Percentiles rank a stretch among this genome's conserved stretches.
Conservation (phyloP, 2,329 filamentous ascomycete genomes). For the Cyanodermella asteris region DNA sequence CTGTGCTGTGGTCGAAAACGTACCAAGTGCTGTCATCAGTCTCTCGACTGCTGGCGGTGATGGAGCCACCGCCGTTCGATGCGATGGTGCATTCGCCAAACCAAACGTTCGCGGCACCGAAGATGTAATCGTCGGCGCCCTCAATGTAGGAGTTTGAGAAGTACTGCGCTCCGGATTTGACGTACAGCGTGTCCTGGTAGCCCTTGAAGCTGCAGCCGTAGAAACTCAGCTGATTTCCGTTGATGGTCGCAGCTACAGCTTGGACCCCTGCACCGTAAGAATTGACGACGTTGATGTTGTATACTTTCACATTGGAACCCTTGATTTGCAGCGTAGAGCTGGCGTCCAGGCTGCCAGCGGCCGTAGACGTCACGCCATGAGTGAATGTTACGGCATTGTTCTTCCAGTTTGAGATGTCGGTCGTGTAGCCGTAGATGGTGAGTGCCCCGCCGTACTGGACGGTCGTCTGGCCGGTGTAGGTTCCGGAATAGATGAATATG, state of each 20-base stretch:
- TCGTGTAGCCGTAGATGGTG: slow-evolving; percentile 15
- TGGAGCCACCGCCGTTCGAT: slow-evolving; percentile 13
- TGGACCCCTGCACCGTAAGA: slow-evolving; percentile 15
- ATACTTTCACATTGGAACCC: slow-evolving; percentile 13
- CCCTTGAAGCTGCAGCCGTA: slow-evolving; percentile 15
- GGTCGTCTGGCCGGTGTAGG: slow-evolving; percentile 14
- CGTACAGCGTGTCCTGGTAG: slow-evolving; percentile 17
- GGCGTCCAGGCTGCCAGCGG: slow-evolving; percentile 12
- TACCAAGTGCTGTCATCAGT: slow-evolving; percentile 8
- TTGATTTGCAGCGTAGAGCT: slow-evolving; percentile 14
- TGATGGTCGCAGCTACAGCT: slow-evolving; percentile 13
- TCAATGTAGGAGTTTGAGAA: slow-evolving; percentile 15
- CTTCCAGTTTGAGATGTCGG: slow-evolving; percentile 12
- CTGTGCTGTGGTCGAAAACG: too few relatives aligned
- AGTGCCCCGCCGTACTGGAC: slow-evolving; percentile 12
- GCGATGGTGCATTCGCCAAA: slow-evolving; percentile 14
- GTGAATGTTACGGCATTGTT: slow-evolving; percentile 15
- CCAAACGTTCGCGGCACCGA: slow-evolving; percentile 12
- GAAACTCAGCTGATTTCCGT: slow-evolving; percentile 14
- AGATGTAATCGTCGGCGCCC: slow-evolving; percentile 16
- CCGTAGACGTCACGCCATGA: slow-evolving; percentile 13
- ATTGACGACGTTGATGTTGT: slow-evolving; percentile 17
- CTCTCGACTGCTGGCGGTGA: slow-evolving; percentile 14
- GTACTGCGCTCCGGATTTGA: slow-evolving; percentile 14
- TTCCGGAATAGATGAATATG: slow-evolving; percentile 15